Evolutionary conservation across 352 stramenopile species (phyloP).

Genomic region (Globisporangium splendens): DNA sequence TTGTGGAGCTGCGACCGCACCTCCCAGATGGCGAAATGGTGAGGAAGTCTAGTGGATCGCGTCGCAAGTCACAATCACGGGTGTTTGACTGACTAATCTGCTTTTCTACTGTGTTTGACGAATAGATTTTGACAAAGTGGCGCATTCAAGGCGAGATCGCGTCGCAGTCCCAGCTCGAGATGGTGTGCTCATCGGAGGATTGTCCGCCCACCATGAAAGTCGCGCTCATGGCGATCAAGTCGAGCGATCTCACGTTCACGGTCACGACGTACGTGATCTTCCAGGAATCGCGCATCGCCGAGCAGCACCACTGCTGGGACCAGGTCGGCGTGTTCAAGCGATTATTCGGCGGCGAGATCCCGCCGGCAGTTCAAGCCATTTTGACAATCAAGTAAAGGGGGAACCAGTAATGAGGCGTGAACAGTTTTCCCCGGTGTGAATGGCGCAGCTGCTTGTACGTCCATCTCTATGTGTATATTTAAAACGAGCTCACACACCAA

Average conservation of each 20-base stretch:
- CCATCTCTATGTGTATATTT: conserved; percentile 12
- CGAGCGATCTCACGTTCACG: conserved; percentile 77
- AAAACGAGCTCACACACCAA: conserved; percentile 1
- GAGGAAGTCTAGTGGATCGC: not conserved
- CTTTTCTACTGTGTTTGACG: not conserved
- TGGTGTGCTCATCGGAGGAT: conserved; percentile 66
- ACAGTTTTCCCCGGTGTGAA: not conserved
- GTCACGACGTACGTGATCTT: conserved; percentile 85
- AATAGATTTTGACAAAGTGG: conserved; percentile 79
- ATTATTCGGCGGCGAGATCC: conserved; percentile 75
- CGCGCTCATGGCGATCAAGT: conserved; percentile 73
- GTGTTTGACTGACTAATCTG: too few species aligned
- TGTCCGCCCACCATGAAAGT: conserved; percentile 65
- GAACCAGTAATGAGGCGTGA: not conserved
- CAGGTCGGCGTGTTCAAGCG: conserved; percentile 81
- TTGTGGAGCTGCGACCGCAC: conserved; percentile 74
- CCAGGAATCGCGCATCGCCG: conserved; percentile 58
- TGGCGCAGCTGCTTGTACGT: not conserved
- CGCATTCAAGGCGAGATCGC: conserved; percentile 77
- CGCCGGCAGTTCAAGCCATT: conserved; percentile 46
- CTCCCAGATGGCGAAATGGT: conserved; percentile 75
- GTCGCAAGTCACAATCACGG: too few species aligned
- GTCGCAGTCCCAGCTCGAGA: conserved; percentile 49
- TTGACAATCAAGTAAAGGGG: conserved; percentile 31
- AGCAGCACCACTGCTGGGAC: conserved; percentile 83